phyloP scores from a whole-genome alignment of 2,329 filamentous ascomycete species.

The Microcera coccophila region DNA sequence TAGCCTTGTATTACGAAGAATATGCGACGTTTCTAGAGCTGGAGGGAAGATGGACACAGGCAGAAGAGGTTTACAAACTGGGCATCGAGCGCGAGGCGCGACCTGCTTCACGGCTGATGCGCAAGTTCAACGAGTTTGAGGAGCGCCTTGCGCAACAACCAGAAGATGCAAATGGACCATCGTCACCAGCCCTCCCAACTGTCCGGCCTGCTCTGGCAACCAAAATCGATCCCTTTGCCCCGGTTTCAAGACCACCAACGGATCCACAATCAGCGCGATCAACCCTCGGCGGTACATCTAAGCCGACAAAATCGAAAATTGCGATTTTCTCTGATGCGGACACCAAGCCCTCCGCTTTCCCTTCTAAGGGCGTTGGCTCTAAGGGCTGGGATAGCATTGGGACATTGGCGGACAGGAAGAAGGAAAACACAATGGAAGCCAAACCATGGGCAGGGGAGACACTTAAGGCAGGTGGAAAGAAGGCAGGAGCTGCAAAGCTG shows the following conservation, averaged over 20 bases:
- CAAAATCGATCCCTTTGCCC: slow-evolving; percentile 78
- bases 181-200: slow-evolving; percentile 80
- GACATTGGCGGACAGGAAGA: slow-evolving; percentile 80
- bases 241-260: slow-evolving; percentile 46
- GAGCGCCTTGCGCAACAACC: slow-evolving; percentile 65
- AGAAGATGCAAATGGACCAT: slow-evolving; percentile 61
- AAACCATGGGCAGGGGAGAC: slow-evolving; percentile 92
- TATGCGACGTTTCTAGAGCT: slow-evolving; percentile 91
- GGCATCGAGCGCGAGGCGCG: slow-evolving; percentile 86
- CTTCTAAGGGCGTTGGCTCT: slow-evolving; percentile 48
- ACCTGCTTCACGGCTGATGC: slow-evolving; percentile 72
- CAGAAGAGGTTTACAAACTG: slow-evolving; percentile 87
- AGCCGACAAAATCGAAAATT: slow-evolving; percentile 74
- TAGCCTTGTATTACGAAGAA: slow-evolving; percentile 95
- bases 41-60: slow-evolving; percentile 79
- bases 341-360: slow-evolving; percentile 54
- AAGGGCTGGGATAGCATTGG: slow-evolving; percentile 93
- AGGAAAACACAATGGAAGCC: slow-evolving; percentile 84
- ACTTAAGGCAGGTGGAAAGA: slow-evolving; percentile 80
- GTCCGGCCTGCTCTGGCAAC: slow-evolving; percentile 78
- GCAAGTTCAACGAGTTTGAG: slow-evolving; percentile 93
- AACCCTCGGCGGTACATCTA: slow-evolving; percentile 50
- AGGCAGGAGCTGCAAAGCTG: slow-evolving; percentile 74
- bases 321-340: slow-evolving; percentile 84
- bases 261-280: slow-evolving; percentile 65